Evolutionary conservation across 108 stramenopile genomes (phyloP), one percentile per base, ranked within the genome.

Genomic region (Skeletonema costatum): DNA sequence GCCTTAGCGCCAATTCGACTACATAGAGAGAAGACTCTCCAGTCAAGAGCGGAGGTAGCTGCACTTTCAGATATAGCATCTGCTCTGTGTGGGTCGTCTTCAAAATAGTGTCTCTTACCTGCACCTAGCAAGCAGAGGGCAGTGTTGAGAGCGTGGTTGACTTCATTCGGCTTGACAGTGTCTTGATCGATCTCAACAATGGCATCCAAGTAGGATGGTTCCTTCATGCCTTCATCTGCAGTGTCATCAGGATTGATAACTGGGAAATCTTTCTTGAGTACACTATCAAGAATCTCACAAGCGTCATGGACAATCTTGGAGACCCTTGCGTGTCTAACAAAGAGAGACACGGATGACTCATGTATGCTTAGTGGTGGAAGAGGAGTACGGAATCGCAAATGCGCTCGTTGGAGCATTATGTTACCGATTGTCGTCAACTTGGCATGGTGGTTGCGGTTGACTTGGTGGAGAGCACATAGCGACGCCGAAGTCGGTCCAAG

Each of bases 1-100:
- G 77, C 68, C 41, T 67, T 72, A 13, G 71, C 77, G 0, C 77
- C 77, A 17, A 78, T 14, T 42, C 39, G 30, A 5, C 70, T 56
- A 46, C 77, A 71, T 0, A 78, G 65, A 17, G 31, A 39, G 4
- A 38, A 67, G 2, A 78, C 77, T 72, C 71, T 65, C 70, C 71
- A 60, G 60, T 78, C 77, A n/a, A 78, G 71, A 25, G 77, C 77
- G 2, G 77, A 71, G 14, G 70, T 78, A 19, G 77, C 65, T 11
- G 77, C 71, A 42, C 42, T 65, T 13, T 50, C 48, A 21, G 71
- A 14, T 14, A 67, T 78, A 32, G 36, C 31, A 5, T 53, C 3
- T 1, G 71, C 64, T 10, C 41, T 32, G 11, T 66, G 9, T 6
- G 50, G 33, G 65, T 74, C 53, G 65, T 74, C 25, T 56, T 35